Percentiles rank a stretch among this genome's conserved stretches.
These are phyloP conservation scores for Colletotrichum trifolii DNA, from an alignment of 2,329 filamentous ascomycete genomes.

Conservation along the genomic window DNA sequence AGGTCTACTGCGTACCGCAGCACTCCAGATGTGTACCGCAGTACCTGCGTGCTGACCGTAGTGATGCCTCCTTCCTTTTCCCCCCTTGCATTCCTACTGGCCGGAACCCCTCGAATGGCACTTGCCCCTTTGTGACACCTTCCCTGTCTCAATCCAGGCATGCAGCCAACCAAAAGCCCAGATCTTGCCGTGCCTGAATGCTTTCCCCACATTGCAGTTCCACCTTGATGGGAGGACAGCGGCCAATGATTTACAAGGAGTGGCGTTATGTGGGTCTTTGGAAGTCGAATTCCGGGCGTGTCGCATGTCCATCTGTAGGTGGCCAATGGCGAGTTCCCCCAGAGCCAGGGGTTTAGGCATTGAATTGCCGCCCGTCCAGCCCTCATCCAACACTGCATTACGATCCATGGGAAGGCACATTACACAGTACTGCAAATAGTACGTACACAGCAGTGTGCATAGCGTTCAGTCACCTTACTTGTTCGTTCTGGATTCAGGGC, in stretches of 20 bases:
- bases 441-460: no score
- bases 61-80: no score
- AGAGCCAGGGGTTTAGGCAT: constrained; percentile 13
- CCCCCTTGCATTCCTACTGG: no score
- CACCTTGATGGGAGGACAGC: constrained; percentile 17
- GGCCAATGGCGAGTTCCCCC: neutral
- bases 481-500: neutral
- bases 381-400: no score
- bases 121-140: neutral
- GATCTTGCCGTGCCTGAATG: constrained; percentile 19
- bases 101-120: no score
- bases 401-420: no score
- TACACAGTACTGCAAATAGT: no score
- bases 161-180: neutral
- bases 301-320: constrained; percentile 7
- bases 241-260: neutral
- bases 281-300: constrained; percentile 12
- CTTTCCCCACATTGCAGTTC: constrained; percentile 4
- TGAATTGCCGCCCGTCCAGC: constrained; percentile 15
- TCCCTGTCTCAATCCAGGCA: constrained; percentile 8
- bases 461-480: no score
- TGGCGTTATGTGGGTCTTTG: constrained; percentile 4
- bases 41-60: no score
- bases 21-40: no score
- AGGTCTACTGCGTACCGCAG: no score